Base-by-base conservation (phyloP, 1,139 yeast species). In the Protomyces inundatus region DNA sequence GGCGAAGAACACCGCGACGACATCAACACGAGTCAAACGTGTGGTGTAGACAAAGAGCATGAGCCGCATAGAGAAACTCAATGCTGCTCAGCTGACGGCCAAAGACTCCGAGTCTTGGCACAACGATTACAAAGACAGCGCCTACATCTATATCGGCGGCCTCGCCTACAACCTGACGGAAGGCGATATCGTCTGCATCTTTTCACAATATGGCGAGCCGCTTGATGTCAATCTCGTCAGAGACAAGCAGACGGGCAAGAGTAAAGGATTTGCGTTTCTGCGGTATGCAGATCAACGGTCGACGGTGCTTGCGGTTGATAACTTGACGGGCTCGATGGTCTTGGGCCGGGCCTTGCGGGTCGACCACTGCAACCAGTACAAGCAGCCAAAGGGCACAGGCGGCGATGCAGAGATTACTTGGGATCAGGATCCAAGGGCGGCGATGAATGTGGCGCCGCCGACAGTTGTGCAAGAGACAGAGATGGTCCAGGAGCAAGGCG, bases 141-240 rank as follows among this genome's bases (percentile, higher is more conserved):
- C 87, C 0, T 52, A 64, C 30, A 55, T 62, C 72, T 79, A 57
- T 71, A 84, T 91, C 37, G 95, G 96, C 0, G 84, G 87, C n/a
- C 74, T 93, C 30, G 86, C 90, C 10, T 75, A 71, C 23, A 82
- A 81, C 55, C 73, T 90, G 51, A 83, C 83, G 7, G 96, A 88
- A 70, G 84, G 85, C 52, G 98, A 93, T 71, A 74, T 93, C 1
- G 72, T 90, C 9, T 81, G 84, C 0, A 83, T 91, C 48, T 93
- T 93, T 72, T 87, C 97, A 3, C 98, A 93, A 73, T 93, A 82
- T 73, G 98, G 98, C 0, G 81, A 85, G 35, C 97, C 97, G 0
- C 86, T 88, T 0, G 90, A 88, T 71, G 73, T 91, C 50, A 84
- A 87, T 65, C 76, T 93, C 65, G 80, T 84, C n/a, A 80, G 90